Conservation (phyloP, 2,329 filamentous ascomycete genomes). For the Cladophialophora yegresii region DNA sequence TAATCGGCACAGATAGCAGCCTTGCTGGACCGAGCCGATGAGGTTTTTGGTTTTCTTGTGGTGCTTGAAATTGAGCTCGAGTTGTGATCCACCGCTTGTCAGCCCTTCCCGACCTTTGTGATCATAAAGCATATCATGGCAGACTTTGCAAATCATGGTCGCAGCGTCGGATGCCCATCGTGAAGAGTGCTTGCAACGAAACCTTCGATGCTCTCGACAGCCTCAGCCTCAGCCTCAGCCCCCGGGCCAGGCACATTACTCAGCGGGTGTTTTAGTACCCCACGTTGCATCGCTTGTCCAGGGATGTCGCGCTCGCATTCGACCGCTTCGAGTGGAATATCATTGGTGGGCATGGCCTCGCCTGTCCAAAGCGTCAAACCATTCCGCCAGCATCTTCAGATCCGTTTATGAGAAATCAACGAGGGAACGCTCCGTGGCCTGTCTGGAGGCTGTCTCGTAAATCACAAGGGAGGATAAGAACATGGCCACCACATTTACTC, state of each 20-base stretch:
- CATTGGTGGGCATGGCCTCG: not conserved
- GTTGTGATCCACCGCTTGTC: not conserved
- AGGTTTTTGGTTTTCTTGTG: not conserved
- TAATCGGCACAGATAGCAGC: not conserved
- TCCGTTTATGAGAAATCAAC: not conserved
- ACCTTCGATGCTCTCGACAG: not conserved
- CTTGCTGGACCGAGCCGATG: not conserved
- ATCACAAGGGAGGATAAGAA: not conserved
- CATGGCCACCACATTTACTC: conserved; percentile 11
- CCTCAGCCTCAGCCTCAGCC: not conserved
- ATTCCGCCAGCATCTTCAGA: not conserved
- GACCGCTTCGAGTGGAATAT: not conserved
- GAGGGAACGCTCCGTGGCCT: not conserved
- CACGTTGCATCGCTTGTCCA: too few species aligned
- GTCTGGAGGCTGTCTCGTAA: not conserved
- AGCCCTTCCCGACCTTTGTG: conserved; percentile 7
- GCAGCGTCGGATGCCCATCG: not conserved
- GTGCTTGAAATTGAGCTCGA: not conserved
- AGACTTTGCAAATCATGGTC: conserved; percentile 21
- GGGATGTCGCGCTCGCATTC: not conserved
- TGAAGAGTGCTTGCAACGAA: not conserved
- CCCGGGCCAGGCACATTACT: not conserved
- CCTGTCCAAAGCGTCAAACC: not conserved
- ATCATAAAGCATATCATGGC: conserved; percentile 16
- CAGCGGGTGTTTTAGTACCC: not conserved